Conservation (phyloP, 108 stramenopile species). For the Skeletonema costatum region DNA sequence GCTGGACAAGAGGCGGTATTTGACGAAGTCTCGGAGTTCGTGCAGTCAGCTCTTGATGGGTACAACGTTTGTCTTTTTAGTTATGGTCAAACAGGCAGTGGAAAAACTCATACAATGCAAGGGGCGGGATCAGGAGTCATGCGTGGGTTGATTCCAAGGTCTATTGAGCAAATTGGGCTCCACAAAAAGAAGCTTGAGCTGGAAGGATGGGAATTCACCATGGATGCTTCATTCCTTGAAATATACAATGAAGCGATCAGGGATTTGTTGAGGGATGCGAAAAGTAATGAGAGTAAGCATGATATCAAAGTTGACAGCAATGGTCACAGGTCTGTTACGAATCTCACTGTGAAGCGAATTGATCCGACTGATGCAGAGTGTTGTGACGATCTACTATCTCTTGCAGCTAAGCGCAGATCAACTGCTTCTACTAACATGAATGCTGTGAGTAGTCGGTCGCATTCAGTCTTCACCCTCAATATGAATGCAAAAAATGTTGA, state of each 20-base stretch:
- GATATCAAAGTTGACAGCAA: constrained; percentile 81
- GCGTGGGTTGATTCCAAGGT: constrained; percentile 84
- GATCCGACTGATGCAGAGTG: constrained; percentile 24
- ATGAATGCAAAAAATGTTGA: constrained; percentile 52
- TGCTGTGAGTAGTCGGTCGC: constrained; percentile 66
- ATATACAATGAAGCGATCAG: constrained; percentile 93
- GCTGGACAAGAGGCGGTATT: constrained; percentile 93
- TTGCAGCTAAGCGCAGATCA: constrained; percentile 60
- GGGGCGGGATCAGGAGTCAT: constrained; percentile 79
- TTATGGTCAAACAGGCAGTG: constrained; percentile 89
- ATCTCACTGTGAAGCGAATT: constrained; percentile 31
- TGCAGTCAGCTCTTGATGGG: constrained; percentile 89
- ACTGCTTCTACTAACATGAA: constrained; percentile 76
- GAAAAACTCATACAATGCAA: constrained; percentile 87
- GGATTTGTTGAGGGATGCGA: constrained; percentile 74
- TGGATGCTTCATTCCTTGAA: constrained; percentile 72
- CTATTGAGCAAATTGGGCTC: constrained; percentile 7
- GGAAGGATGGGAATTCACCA: constrained; percentile 51
- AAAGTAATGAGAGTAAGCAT: constrained; percentile 39
- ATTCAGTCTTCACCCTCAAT: constrained; percentile 79
- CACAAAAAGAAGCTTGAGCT: constrained; percentile 9
- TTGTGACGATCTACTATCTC: constrained; percentile 41
- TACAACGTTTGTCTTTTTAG: constrained; percentile 84
- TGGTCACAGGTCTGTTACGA: constrained; percentile 49
- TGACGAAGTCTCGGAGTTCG: constrained; percentile 95